A percentile compares a stretch with the other conserved stretches of the same genome.
Evolutionary conservation across 2,329 filamentous ascomycete genomes (phyloP).

Genomic region (Drechslerella dactyloides): DNA sequence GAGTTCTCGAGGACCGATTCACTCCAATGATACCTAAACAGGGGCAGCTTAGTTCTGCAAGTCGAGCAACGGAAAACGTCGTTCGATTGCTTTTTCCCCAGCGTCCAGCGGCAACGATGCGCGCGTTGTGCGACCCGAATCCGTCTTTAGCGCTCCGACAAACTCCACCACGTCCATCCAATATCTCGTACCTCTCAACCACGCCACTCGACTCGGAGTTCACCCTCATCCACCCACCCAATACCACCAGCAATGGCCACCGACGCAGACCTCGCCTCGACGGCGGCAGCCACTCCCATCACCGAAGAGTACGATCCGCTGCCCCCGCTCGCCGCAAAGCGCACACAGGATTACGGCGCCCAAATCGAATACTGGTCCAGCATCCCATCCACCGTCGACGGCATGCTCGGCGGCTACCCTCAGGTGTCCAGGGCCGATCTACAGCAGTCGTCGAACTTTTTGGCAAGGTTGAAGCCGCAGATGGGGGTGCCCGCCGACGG

Average conservation of each 20-base stretch:
- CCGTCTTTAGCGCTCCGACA: no score
- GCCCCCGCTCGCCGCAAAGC: constrained; percentile 4
- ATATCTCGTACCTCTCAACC: background rate
- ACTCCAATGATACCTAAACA: no score
- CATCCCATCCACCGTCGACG: constrained; percentile 66
- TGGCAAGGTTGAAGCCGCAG: constrained; percentile 66
- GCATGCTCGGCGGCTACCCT: constrained; percentile 80
- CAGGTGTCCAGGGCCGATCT: constrained; percentile 74
- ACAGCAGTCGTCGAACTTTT: constrained; percentile 71
- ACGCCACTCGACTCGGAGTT: background rate
- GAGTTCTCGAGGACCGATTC: no score
- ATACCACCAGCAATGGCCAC: constrained; percentile 9
- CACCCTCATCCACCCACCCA: background rate
- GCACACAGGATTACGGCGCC: constrained; percentile 40
- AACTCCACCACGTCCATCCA: no score
- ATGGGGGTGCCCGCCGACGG: constrained; percentile 53
- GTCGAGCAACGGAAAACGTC: no score
- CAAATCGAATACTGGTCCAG: constrained; percentile 62
- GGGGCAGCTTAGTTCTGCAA: no score
- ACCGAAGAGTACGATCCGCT: constrained; percentile 8
- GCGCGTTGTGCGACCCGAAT: no score
- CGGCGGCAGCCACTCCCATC: background rate
- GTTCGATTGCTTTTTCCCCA: no score
- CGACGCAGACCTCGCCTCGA: background rate
- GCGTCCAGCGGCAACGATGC: no score